A percentile compares a stretch with the other conserved stretches of the same genome.
Evolutionary conservation across 2,329 filamentous ascomycete genomes (phyloP).

Genomic region (Botrytis cinerea): DNA sequence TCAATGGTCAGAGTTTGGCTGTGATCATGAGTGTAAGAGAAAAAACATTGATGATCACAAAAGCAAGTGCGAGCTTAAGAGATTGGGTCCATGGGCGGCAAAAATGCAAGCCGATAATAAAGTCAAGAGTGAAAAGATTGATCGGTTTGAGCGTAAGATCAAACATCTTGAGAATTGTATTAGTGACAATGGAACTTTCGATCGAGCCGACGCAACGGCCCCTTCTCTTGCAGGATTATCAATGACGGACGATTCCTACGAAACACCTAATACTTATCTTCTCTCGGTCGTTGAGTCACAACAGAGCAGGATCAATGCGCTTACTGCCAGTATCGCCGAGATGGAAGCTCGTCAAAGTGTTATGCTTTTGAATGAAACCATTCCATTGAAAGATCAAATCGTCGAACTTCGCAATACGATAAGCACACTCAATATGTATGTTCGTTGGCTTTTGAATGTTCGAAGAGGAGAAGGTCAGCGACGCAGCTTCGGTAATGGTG

Average conservation of each 20-base stretch:
- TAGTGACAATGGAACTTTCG: slow-evolving; percentile 37
- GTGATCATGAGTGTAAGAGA: slow-evolving; percentile 46
- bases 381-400: slow-evolving; percentile 64
- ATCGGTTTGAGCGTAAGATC: slow-evolving; percentile 46
- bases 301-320: slow-evolving; percentile 57
- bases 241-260: slow-evolving; percentile 34
- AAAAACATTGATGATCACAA: slow-evolving; percentile 50
- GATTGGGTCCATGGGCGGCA: slow-evolving; percentile 52
- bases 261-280: slow-evolving; percentile 48
- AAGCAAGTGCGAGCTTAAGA: slow-evolving; percentile 53
- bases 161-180: slow-evolving; percentile 46
- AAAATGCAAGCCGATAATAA: slow-evolving; percentile 49
- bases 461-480: slow-evolving; percentile 39
- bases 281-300: slow-evolving; percentile 52
- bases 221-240: slow-evolving; percentile 24
- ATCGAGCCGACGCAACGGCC: slow-evolving; percentile 32
- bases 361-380: slow-evolving; percentile 62
- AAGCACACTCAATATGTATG: slow-evolving; percentile 42
- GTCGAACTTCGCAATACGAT: slow-evolving; percentile 48
- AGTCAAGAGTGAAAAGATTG: slow-evolving; percentile 48
- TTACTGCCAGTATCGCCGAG: slow-evolving; percentile 58
- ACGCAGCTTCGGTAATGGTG: slow-evolving; percentile 11
- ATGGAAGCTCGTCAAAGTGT: slow-evolving; percentile 61
- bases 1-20: slow-evolving; percentile 53
- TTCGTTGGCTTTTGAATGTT: slow-evolving; percentile 42